phyloP scores from a whole-genome alignment of 257 asterid species.

The Penstemon eatonii region DNA sequence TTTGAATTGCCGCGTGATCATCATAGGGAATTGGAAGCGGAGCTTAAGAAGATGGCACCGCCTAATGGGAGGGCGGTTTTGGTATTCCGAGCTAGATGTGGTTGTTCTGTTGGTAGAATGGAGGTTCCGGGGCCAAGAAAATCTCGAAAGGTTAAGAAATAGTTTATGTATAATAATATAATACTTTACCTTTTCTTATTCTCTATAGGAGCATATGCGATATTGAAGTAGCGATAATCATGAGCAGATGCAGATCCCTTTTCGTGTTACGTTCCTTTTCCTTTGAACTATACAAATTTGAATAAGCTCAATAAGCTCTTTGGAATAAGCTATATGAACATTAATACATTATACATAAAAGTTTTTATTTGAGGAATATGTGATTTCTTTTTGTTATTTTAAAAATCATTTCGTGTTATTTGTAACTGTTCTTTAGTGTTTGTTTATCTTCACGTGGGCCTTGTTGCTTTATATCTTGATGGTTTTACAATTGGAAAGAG shows the following conservation, averaged over 20 bases:
- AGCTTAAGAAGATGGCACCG: constrained; percentile 97
- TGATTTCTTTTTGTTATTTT: constrained; percentile 23
- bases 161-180: constrained; percentile 29
- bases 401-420: constrained; percentile 25
- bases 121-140: constrained; percentile 84
- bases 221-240: constrained; percentile 30
- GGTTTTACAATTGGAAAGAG: constrained; percentile 3
- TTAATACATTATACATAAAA: constrained; percentile 26
- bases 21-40: constrained; percentile 82
- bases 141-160: constrained; percentile 73
- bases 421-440: constrained; percentile 22
- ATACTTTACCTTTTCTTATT: constrained; percentile 14
- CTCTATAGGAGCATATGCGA: constrained; percentile 25
- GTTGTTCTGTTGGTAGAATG: constrained; percentile 89
- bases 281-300: constrained; percentile 31
- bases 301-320: constrained; percentile 39
- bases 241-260: constrained; percentile 26
- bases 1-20: constrained; percentile 80
- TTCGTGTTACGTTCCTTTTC: constrained; percentile 10
- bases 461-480: constrained; percentile 17
- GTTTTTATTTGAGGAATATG: constrained; percentile 19
- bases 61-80: constrained; percentile 89
- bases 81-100: constrained; percentile 84
- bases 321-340: constrained; percentile 33
- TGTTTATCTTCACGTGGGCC: constrained; percentile 16